phyloP scores from a whole-genome alignment of 805 yeast species.

The Zygoascus bituminiphila region DNA sequence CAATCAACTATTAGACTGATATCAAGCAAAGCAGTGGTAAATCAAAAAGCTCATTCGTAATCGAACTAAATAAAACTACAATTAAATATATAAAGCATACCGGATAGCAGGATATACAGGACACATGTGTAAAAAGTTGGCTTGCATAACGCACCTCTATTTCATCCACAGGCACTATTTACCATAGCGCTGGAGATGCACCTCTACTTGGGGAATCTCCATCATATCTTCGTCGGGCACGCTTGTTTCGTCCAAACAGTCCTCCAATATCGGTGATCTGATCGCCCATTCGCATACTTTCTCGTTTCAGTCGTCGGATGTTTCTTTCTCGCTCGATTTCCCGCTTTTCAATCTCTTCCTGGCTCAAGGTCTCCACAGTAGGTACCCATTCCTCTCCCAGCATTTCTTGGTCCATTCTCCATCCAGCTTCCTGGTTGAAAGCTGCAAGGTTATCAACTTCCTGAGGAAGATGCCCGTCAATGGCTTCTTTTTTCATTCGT shows the following conservation, averaged over 20 bases:
- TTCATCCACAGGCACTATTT: too few relatives aligned
- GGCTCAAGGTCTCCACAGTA: slow-evolving; percentile 71
- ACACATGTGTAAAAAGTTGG: too few relatives aligned
- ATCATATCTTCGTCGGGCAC: slow-evolving; percentile 20
- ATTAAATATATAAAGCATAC: too few relatives aligned
- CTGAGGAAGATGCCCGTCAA: slow-evolving; percentile 55
- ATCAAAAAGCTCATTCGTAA: too few relatives aligned
- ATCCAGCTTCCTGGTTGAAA: slow-evolving; percentile 53
- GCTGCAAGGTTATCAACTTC: slow-evolving; percentile 52
- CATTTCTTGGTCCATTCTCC: slow-evolving; percentile 65
- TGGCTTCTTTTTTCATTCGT: slow-evolving; percentile 69
- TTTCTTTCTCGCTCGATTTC: slow-evolving; percentile 93
- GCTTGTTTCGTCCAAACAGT: slow-evolving; percentile 25
- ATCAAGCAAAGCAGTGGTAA: too few relatives aligned
- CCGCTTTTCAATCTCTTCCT: slow-evolving; percentile 89
- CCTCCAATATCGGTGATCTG: slow-evolving; percentile 34
- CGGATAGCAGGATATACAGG: too few relatives aligned
- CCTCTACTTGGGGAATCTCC: slow-evolving; percentile 2
- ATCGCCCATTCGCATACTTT: slow-evolving; percentile 65
- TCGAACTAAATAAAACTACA: too few relatives aligned
- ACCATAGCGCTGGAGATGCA: not conserved
- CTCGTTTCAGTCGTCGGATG: slow-evolving; percentile 85
- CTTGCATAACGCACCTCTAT: too few relatives aligned
- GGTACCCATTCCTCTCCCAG: slow-evolving; percentile 85
- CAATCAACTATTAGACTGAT: too few relatives aligned